Evolutionary conservation across 441 rosid genomes (phyloP).

Genomic region (Gossypium schwendimanii): DNA sequence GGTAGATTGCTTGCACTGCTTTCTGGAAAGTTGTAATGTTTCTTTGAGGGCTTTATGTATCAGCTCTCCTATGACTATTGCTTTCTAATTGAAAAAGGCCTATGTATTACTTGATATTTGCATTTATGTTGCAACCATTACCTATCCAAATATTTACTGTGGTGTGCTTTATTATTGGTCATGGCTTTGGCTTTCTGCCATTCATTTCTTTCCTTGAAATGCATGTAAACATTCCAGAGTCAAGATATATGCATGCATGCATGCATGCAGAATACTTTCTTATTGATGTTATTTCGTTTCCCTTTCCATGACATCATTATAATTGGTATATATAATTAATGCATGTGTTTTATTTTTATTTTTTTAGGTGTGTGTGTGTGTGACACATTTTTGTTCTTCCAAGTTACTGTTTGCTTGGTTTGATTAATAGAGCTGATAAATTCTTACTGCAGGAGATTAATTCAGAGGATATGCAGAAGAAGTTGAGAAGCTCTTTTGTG

Average conservation of each 20-base stretch:
- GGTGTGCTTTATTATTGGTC: background rate
- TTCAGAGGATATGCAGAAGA: slow-evolving; percentile 47
- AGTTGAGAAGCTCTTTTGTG: slow-evolving; percentile 34
- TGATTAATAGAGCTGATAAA: slow-evolving; percentile 16
- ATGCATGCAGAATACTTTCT: background rate
- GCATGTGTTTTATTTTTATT: background rate
- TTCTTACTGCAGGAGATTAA: slow-evolving; percentile 44
- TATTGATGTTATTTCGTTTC: background rate
- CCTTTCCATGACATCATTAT: background rate
- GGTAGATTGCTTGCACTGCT: slow-evolving; percentile 35
- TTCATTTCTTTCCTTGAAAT: background rate
- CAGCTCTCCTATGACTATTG: background rate
- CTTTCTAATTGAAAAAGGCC: background rate
- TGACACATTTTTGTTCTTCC: background rate
- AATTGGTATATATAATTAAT: background rate
- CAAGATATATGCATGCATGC: background rate
- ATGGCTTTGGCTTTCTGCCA: background rate
- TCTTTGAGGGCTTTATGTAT: background rate
- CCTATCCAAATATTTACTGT: slow-evolving; percentile 6
- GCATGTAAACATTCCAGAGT: background rate
- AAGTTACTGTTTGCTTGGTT: background rate
- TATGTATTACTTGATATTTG: background rate
- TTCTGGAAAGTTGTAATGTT: background rate
- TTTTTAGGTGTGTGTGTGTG: background rate
- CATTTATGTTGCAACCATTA: background rate